Evolutionary conservation across 768 basidiomycete genomes (phyloP).

Genomic region (Rhodosporidiobolus sp.): DNA sequence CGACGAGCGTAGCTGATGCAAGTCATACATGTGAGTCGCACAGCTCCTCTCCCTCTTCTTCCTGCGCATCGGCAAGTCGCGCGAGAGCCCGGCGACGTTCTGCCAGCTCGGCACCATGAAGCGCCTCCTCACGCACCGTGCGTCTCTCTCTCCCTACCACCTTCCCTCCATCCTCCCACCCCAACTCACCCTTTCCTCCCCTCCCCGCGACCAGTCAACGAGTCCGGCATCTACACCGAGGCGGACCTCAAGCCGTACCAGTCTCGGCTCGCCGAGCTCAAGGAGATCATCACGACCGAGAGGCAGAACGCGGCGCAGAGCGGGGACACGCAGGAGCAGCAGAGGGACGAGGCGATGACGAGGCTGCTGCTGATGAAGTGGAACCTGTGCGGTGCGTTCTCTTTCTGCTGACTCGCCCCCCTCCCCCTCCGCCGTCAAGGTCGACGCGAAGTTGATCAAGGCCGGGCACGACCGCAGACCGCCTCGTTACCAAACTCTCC

Average conservation of each 20-base stretch:
- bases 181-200: constrained; percentile 57
- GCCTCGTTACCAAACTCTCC: constrained; percentile 70
- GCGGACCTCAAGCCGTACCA: constrained; percentile 84
- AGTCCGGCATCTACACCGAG: constrained; percentile 90
- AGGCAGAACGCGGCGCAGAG: constrained; percentile 47
- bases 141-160: neutral
- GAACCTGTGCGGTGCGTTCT: constrained; percentile 76
- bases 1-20: neutral
- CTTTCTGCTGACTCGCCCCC: too few species aligned
- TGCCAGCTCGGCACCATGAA: constrained; percentile 91
- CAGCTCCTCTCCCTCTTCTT: constrained; percentile 87
- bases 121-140: constrained; percentile 37
- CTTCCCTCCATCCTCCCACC: neutral
- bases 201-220: constrained; percentile 63
- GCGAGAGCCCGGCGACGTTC: constrained; percentile 90
- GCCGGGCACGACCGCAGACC: constrained; percentile 55
- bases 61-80: constrained; percentile 93
- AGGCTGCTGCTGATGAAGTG: constrained; percentile 86
- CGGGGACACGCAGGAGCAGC: constrained; percentile 54
- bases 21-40: too few species aligned
- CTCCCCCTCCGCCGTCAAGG: too few species aligned
- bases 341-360: constrained; percentile 80
- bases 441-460: neutral
- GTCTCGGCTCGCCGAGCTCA: constrained; percentile 72
- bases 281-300: constrained; percentile 80